Evolutionary conservation across 306 rosid species (phyloP).

Genomic region (Acacia confusa): DNA sequence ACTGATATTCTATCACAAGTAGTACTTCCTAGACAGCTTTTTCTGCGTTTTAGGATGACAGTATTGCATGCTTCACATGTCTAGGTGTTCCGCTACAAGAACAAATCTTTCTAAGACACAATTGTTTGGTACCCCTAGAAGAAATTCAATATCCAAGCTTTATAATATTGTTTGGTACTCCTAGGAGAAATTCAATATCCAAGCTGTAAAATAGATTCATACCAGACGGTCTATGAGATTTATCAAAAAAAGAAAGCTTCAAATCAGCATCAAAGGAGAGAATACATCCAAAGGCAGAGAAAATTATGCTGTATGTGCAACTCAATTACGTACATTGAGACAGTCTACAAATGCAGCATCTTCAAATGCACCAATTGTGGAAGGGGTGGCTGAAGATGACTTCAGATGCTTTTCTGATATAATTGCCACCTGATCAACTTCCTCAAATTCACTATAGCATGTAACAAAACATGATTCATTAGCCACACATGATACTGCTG

Average conservation of each 20-base stretch:
- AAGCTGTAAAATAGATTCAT: neutral
- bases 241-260: neutral
- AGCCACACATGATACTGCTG: conserved; percentile 15
- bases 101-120: neutral
- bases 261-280: conserved; percentile 9
- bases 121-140: neutral
- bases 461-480: conserved; percentile 18
- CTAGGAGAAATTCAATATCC: neutral
- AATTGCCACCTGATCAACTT: conserved; percentile 64
- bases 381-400: conserved; percentile 51
- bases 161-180: neutral
- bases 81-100: neutral
- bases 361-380: conserved; percentile 51
- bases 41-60: neutral
- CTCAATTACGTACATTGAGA: conserved; percentile 51
- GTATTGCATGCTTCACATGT: conserved; percentile 1
- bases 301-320: conserved; percentile 9
- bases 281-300: conserved; percentile 21
- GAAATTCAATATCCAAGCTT: neutral
- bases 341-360: conserved; percentile 63
- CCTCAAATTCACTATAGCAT: conserved; percentile 71
- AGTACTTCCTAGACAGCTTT: neutral
- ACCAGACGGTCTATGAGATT: neutral
- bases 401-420: conserved; percentile 65
- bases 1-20: neutral